phyloP scores from a whole-genome alignment of 2,329 filamentous ascomycete species.

The Kalaharituber pfeilii region DNA sequence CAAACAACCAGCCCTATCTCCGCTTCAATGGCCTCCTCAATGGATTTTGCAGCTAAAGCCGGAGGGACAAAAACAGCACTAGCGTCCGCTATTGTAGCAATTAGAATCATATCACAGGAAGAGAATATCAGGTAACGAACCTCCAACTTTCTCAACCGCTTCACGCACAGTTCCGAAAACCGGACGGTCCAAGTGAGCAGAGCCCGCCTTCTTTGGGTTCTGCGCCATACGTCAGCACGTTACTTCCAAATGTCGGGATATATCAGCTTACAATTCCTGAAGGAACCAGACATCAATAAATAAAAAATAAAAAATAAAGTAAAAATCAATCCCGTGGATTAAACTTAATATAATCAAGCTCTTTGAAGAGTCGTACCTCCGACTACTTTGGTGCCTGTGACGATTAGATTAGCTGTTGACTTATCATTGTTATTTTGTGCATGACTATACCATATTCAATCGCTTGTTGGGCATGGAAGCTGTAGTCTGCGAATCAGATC shows the following conservation, averaged over 20 bases:
- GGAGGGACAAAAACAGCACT: slow-evolving; percentile 94
- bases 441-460: slow-evolving; percentile 97
- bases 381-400: slow-evolving; percentile 78
- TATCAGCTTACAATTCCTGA: not conserved
- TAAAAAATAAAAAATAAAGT: not conserved
- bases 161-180: slow-evolving; percentile 84
- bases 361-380: slow-evolving; percentile 48
- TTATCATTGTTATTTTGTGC: too few species aligned
- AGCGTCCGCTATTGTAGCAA: slow-evolving; percentile 59
- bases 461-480: slow-evolving; percentile 93
- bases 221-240: not conserved
- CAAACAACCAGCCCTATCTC: slow-evolving; percentile 92
- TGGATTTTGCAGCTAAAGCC: slow-evolving; percentile 78
- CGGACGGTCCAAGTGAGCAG: slow-evolving; percentile 72
- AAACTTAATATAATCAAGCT: not conserved
- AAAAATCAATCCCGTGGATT: not conserved
- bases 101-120: slow-evolving; percentile 1
- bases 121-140: slow-evolving; percentile 8
- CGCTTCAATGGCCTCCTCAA: slow-evolving; percentile 86
- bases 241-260: not conserved
- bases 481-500: too few species aligned
- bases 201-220: slow-evolving; percentile 95
- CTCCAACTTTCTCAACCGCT: slow-evolving; percentile 56
- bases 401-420: slow-evolving; percentile 23
- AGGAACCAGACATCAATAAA: not conserved